Evolutionary conservation across 2,329 filamentous ascomycete species (phyloP).

Genomic region (Aspergillus fischeri): DNA sequence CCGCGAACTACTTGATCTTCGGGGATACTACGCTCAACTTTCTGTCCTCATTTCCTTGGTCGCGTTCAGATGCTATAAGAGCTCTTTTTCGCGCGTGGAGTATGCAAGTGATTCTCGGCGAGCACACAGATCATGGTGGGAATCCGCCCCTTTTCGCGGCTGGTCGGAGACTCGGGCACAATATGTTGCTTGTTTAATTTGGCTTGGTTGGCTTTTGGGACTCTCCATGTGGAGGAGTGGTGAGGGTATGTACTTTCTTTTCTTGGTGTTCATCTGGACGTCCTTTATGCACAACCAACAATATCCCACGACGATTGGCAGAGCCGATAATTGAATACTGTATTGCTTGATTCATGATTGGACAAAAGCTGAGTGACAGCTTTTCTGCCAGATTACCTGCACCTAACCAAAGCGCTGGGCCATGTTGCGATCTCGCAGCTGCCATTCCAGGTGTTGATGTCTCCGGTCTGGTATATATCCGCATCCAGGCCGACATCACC

Average conservation of each 20-base stretch:
- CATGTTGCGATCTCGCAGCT: constrained; percentile 57
- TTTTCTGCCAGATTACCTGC: constrained; percentile 53
- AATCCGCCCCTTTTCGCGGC: constrained; percentile 39
- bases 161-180: constrained; percentile 50
- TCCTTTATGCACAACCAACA: neutral
- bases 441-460: constrained; percentile 57
- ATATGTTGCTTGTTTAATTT: constrained; percentile 45
- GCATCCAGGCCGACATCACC: constrained; percentile 44
- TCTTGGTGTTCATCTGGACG: neutral
- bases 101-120: constrained; percentile 2
- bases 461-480: constrained; percentile 33
- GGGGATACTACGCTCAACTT: constrained; percentile 53
- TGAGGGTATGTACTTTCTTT: constrained; percentile 43
- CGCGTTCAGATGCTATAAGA: constrained; percentile 31
- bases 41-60: constrained; percentile 48
- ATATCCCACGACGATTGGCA: neutral
- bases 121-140: constrained; percentile 39
- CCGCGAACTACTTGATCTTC: constrained; percentile 50
- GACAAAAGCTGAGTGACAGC: neutral
- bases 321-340: neutral
- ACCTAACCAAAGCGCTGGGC: constrained; percentile 60
- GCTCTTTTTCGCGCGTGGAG: constrained; percentile 4
- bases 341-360: neutral
- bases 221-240: constrained; percentile 50
- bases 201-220: constrained; percentile 51